Evolutionary conservation across 495 filamentous ascomycete genomes (phyloP), one percentile per base, ranked within the genome.

Genomic region (Hyaloscypha variabilis): DNA sequence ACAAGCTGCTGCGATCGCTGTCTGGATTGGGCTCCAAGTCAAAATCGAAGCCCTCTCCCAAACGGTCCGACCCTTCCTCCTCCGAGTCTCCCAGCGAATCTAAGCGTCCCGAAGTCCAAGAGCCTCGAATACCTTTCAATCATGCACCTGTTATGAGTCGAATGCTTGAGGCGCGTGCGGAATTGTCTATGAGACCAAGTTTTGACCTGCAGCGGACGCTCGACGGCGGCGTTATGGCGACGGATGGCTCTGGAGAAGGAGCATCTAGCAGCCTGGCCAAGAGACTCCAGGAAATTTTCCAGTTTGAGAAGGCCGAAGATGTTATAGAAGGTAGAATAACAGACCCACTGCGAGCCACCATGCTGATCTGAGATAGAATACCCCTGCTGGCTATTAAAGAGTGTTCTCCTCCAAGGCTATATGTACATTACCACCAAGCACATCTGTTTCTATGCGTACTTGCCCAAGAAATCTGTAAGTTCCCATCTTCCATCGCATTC

Each of bases 371-470:
- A 34, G 28, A 29, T 75, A 87, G 95, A 99, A 79, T 99, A 97
- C 71, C 91, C 94, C 25, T 97, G 95, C 78, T 97, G 93, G 84
- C 79, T 97, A 31, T 79, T 99, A 46, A 93, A 97, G 73, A 97
- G 90, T 75, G 92, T 97, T 63, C 81, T 98, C 11, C 83, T 98
- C 17, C 92, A 96, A 72, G 95, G 95, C 2, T 97, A 96, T 74
- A 90, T 99, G 90, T 99, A 98, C 79, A 92, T 99, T 72, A 98
- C 96, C 0, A 83, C 90, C 60, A 88, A 88, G 63, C 95, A 99
- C 74, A 90, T 99, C 59, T 97, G 94, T 71, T 99, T 99, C 75
- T 98, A 97, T 74, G 93, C 96, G 14, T 97, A 98, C 74, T 79
- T 98, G 31, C 94, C 95, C 8, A 94, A 91, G 79, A 97, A 94